These are phyloP conservation scores for Kodamaea suecica DNA, from an alignment of 1,139 yeast genomes.

Conservation along the genomic window DNA sequence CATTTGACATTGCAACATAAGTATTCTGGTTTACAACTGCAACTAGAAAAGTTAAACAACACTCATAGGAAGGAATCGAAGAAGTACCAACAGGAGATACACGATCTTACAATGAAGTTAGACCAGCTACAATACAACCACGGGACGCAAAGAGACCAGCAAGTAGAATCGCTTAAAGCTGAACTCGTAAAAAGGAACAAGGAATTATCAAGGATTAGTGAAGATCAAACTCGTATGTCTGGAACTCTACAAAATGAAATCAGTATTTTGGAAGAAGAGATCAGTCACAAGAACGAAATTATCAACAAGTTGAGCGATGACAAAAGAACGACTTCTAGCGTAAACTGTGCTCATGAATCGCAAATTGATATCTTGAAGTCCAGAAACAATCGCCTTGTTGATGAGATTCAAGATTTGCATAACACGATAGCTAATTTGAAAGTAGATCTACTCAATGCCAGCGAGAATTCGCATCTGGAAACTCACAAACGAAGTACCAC, in stretches of 20 bases:
- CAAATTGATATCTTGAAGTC: constrained; percentile 11
- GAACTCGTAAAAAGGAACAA: not conserved
- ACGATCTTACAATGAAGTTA: constrained; percentile 1
- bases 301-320: constrained; percentile 11
- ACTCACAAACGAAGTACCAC: not conserved
- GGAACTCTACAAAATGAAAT: constrained; percentile 12
- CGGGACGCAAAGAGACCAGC: not conserved
- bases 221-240: constrained; percentile 6
- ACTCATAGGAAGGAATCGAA: not conserved
- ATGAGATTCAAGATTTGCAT: constrained; percentile 9
- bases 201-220: not conserved
- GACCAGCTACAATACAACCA: not conserved
- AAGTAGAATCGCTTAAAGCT: constrained; percentile 1
- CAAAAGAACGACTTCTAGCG: constrained; percentile 7
- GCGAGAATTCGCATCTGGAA: not conserved
- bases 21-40: not conserved
- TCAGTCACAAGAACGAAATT: constrained; percentile 10
- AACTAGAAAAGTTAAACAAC: not conserved
- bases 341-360: constrained; percentile 9
- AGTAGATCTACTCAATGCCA: constrained; percentile 2
- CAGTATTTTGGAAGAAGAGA: constrained; percentile 12
- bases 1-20: constrained; percentile 1
- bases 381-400: constrained; percentile 9
- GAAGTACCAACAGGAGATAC: constrained; percentile 4
- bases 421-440: constrained; percentile 4